These are phyloP conservation scores for Allodekkera sacchari DNA, from an alignment of 805 yeast species.

Conservation along the genomic window DNA sequence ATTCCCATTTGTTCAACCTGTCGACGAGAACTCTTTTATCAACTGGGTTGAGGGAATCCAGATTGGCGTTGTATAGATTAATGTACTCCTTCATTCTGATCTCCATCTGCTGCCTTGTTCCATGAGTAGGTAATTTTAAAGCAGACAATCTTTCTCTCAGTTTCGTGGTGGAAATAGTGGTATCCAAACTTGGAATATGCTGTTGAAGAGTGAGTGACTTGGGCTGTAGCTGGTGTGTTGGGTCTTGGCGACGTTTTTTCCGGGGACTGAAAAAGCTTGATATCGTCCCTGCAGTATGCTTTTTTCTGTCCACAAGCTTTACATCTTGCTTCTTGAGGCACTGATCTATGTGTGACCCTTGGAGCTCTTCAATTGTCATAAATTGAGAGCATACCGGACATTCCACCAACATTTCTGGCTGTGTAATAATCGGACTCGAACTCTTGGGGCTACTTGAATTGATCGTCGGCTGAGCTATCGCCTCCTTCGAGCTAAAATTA, in stretches of 20 bases:
- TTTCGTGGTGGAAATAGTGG: constrained; percentile 46
- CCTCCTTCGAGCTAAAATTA: no score
- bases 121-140: constrained; percentile 50
- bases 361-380: constrained; percentile 49
- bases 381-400: constrained; percentile 62
- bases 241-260: not conserved
- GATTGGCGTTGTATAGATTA: constrained; percentile 71
- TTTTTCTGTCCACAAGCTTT: constrained; percentile 1
- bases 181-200: constrained; percentile 58
- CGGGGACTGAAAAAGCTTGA: constrained; percentile 8
- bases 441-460: constrained; percentile 6
- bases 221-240: constrained; percentile 18
- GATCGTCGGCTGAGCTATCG: no score
- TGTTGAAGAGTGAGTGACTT: constrained; percentile 9
- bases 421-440: no score
- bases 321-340: constrained; percentile 35
- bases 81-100: constrained; percentile 70
- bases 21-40: constrained; percentile 45
- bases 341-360: constrained; percentile 52
- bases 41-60: constrained; percentile 62
- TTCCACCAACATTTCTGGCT: constrained; percentile 31
- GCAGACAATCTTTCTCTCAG: constrained; percentile 51
- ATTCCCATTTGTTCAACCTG: constrained; percentile 63
- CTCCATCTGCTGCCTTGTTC: constrained; percentile 57
- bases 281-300: constrained; percentile 7